These are phyloP conservation scores for Geotrichum siamense DNA, from an alignment of 1,139 yeast species.

Conservation along the genomic window DNA sequence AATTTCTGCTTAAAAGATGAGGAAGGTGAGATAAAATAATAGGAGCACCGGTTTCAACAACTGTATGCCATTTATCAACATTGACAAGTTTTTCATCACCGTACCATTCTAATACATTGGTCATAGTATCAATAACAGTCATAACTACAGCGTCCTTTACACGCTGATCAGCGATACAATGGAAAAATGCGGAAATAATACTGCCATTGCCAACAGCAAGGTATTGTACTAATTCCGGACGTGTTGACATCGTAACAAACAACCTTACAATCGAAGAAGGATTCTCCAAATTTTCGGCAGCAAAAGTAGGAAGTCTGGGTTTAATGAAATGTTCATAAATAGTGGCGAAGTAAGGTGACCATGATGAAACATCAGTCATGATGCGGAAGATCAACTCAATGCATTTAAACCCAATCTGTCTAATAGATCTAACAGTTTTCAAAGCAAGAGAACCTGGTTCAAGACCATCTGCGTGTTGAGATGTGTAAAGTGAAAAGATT, in stretches of 20 bases:
- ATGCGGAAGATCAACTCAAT: slow-evolving; percentile 26
- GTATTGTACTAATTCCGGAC: slow-evolving; percentile 44
- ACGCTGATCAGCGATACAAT: slow-evolving; percentile 45
- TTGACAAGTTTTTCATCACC: slow-evolving; percentile 34
- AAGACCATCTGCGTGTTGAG: slow-evolving; percentile 37
- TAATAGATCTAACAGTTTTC: slow-evolving; percentile 15
- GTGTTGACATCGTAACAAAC: slow-evolving; percentile 57
- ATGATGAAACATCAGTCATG: slow-evolving; percentile 27
- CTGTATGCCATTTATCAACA: slow-evolving; percentile 13
- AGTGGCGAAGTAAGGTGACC: slow-evolving; percentile 49
- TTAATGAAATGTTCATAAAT: slow-evolving; percentile 51
- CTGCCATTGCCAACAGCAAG: slow-evolving; percentile 43
- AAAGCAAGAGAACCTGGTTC: slow-evolving; percentile 11
- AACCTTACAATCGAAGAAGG: slow-evolving; percentile 70
- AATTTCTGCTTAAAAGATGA: slow-evolving; percentile 23
- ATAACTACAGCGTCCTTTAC: slow-evolving; percentile 64
- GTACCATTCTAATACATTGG: slow-evolving; percentile 40
- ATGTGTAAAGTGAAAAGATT: slow-evolving; percentile 48
- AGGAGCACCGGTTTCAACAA: slow-evolving; percentile 30
- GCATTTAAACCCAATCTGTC: slow-evolving; percentile 33
- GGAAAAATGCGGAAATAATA: slow-evolving; percentile 50
- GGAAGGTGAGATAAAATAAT: slow-evolving; percentile 28
- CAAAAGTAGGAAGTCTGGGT: slow-evolving; percentile 63
- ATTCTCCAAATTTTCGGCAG: slow-evolving; percentile 71
- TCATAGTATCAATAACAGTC: slow-evolving; percentile 51